These are phyloP conservation scores for Solanum ossicruentum DNA, from an alignment of 257 asterid species.

Conservation along the genomic window DNA sequence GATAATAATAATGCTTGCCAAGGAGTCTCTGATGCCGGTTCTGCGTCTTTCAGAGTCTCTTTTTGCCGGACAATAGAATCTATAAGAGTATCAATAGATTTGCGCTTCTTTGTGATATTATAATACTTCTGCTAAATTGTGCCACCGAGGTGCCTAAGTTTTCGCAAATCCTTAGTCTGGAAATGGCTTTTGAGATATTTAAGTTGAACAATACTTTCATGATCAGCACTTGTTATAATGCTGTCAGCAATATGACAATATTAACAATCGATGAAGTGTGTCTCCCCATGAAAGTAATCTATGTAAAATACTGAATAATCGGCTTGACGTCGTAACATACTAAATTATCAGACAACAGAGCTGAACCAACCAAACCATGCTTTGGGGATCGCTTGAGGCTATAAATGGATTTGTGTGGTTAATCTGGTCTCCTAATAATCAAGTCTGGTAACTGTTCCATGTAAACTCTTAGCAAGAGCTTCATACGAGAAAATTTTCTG, in stretches of 20 bases:
- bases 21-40: background rate
- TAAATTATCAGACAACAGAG: background rate
- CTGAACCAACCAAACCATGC: background rate
- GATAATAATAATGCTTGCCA: background rate
- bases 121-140: background rate
- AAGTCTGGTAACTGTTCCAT: background rate
- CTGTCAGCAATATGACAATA: background rate
- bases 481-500: background rate
- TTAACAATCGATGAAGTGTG: too few relatives aligned
- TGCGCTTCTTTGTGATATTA: background rate
- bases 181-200: background rate
- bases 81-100: background rate
- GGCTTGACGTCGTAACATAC: background rate
- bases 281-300: background rate
- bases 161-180: background rate
- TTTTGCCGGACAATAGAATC: background rate
- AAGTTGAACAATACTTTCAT: background rate
- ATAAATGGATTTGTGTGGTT: background rate
- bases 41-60: background rate
- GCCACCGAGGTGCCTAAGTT: background rate
- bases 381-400: background rate
- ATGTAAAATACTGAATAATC: background rate
- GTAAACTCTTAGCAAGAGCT: background rate
- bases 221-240: background rate
- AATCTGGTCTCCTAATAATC: background rate